Conservation (phyloP, 176 grass and related monocot genomes). For the Oryza coarctata region DNA sequence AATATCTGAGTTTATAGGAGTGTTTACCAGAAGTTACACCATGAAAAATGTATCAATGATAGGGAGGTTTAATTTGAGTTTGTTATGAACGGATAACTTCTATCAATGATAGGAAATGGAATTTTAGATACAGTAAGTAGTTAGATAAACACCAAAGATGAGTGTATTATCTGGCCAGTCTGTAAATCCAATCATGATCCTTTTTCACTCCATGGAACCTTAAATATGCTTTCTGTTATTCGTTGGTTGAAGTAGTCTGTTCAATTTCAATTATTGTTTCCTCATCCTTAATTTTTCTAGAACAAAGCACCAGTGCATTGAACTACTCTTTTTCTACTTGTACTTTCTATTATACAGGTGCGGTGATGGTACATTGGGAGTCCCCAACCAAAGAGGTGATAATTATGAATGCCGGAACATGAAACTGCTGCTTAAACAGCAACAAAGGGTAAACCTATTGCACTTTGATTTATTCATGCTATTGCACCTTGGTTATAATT, state of each 20-base stretch:
- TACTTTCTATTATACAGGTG: constrained; percentile 59
- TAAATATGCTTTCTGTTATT: neutral
- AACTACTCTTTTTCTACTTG: neutral
- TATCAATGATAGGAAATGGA: neutral
- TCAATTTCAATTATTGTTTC: constrained; percentile 1
- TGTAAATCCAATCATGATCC: neutral
- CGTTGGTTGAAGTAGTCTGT: neutral
- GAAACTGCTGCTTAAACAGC: constrained; percentile 97
- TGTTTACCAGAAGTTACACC: constrained; percentile 1
- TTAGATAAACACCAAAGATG: constrained; percentile 2
- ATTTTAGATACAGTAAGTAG: neutral
- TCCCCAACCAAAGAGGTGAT: constrained; percentile 91
- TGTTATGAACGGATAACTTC: neutral
- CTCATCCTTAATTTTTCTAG: neutral
- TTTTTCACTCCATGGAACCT: neutral
- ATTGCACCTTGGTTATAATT: constrained; percentile 27
- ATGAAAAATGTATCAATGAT: constrained; percentile 12
- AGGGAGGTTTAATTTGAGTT: constrained; percentile 18
- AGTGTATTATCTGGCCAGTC: neutral
- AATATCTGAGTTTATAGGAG: neutral
- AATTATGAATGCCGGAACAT: constrained; percentile 99
- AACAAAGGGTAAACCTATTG: constrained; percentile 70
- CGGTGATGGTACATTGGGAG: constrained; percentile 93
- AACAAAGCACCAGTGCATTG: constrained; percentile 1
- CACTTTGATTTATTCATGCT: constrained; percentile 29